A percentile compares a stretch with the other conserved stretches of the same genome.
Conservation (phyloP, 2,329 filamentous ascomycete genomes). For the Exophiala spinifera region DNA sequence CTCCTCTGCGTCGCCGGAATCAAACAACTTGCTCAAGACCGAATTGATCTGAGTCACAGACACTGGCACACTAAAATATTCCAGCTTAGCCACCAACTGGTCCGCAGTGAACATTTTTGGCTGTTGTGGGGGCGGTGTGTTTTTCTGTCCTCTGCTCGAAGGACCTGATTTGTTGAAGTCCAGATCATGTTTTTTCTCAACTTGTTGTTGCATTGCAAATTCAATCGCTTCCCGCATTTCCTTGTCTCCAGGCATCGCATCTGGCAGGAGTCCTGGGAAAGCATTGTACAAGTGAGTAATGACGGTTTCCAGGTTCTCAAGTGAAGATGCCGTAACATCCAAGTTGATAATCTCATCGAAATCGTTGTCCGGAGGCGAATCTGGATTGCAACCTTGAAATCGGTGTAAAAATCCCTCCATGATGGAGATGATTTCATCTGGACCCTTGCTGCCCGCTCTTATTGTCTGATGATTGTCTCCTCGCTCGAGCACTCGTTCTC, state of each 20-base stretch:
- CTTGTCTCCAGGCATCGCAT: constrained; percentile 64
- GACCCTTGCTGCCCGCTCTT: constrained; percentile 71
- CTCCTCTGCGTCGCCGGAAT: constrained; percentile 50
- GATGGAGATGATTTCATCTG: constrained; percentile 74
- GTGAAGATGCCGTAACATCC: constrained; percentile 71
- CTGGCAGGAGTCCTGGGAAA: constrained; percentile 72
- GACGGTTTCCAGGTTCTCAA: constrained; percentile 79
- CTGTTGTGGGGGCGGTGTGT: not conserved
- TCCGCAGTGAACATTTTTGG: constrained; percentile 23
- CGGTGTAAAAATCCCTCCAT: constrained; percentile 92
- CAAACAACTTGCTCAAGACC: constrained; percentile 70
- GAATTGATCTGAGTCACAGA: constrained; percentile 50
- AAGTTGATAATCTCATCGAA: constrained; percentile 87
- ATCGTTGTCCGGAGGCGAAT: constrained; percentile 67
- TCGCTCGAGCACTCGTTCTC: constrained; percentile 72
- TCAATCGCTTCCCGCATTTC: constrained; percentile 79
- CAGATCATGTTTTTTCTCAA: constrained; percentile 72
- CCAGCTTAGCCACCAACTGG: constrained; percentile 45
- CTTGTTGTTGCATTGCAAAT: constrained; percentile 67
- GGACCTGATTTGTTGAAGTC: constrained; percentile 56
- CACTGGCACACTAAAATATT: constrained; percentile 64
- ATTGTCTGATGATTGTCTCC: constrained; percentile 99
- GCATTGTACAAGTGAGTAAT: constrained; percentile 67
- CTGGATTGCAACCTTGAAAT: constrained; percentile 73
- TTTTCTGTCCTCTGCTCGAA: constrained; percentile 35